Conservation (phyloP, 805 yeast genomes). For the Clavispora asparagi region DNA sequence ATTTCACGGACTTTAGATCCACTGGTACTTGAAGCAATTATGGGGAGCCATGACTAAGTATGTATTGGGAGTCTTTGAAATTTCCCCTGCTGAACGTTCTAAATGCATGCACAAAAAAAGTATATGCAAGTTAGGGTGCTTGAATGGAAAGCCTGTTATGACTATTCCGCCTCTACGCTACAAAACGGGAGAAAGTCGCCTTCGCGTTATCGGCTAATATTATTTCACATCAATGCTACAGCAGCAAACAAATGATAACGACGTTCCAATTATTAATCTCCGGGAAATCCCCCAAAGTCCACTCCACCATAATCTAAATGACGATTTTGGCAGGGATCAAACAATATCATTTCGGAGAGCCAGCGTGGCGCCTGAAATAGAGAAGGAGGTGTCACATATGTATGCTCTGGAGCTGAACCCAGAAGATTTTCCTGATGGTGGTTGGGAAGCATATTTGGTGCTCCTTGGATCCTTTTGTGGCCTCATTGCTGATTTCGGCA, state of each 20-base stretch:
- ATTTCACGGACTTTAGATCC: too few species aligned
- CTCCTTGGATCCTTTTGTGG: conserved; percentile 19
- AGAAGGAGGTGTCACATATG: conserved; percentile 4
- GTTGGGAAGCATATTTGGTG: conserved; percentile 18
- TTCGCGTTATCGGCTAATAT: too few species aligned
- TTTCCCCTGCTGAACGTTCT: too few species aligned
- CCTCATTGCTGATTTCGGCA: conserved; percentile 17
- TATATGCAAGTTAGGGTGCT: too few species aligned
- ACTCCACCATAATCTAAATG: neutral
- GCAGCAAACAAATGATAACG: neutral
- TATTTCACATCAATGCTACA: neutral
- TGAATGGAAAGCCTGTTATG: too few species aligned
- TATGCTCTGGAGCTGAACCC: conserved; percentile 12
- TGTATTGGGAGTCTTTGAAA: too few species aligned
- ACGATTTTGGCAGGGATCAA: neutral
- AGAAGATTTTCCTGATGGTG: conserved; percentile 21
- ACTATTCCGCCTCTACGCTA: too few species aligned
- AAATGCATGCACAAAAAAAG: too few species aligned
- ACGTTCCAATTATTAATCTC: neutral
- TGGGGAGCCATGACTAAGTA: too few species aligned
- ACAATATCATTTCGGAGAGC: neutral
- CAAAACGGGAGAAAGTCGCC: too few species aligned
- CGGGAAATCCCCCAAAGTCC: neutral
- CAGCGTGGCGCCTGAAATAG: conserved; percentile 29
- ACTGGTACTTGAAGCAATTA: too few species aligned